Percentiles rank a stretch among this genome's conserved stretches.
phyloP scores from a whole-genome alignment of 106 monocot genomes.

The Dactylorhiza incarnata region DNA sequence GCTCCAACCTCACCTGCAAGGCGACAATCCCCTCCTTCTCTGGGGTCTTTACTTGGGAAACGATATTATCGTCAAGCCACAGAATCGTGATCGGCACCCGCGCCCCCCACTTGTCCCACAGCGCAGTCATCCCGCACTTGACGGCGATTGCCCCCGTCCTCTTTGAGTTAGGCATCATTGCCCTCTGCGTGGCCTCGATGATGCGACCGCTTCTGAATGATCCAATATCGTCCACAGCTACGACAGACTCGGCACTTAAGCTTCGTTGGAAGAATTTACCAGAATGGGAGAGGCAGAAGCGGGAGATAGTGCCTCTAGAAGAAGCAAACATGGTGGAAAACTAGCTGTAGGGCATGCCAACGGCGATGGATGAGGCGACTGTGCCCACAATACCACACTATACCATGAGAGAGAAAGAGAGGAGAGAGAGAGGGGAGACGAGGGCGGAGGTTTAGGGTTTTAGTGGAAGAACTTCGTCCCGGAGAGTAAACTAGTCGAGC shows the following conservation, averaged over 20 bases:
- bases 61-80: constrained; percentile 89
- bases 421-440: not conserved
- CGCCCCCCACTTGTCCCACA: constrained; percentile 97
- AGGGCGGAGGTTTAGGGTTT: not conserved
- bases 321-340: constrained; percentile 42
- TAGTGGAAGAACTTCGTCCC: too few relatives aligned
- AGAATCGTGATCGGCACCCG: constrained; percentile 84
- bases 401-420: not conserved
- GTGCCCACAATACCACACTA: not conserved
- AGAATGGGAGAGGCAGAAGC: constrained; percentile 23
- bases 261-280: constrained; percentile 8
- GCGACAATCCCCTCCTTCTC: constrained; percentile 82
- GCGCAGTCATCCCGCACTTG: constrained; percentile 96
- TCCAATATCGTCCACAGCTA: not conserved
- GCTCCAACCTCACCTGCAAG: constrained; percentile 52
- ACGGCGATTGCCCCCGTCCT: constrained; percentile 87
- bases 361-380: not conserved
- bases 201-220: constrained; percentile 1
- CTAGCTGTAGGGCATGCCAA: constrained; percentile 2
- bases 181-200: constrained; percentile 29
- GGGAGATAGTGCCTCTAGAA: constrained; percentile 59
- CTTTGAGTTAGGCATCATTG: constrained; percentile 42
- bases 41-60: constrained; percentile 81
- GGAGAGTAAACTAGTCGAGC: too few relatives aligned
- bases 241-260: constrained; percentile 24